Percentiles rank a stretch among this genome's conserved stretches.
Conservation (phyloP, 1,284 basidiomycete genomes). For the Apiotrichum gracile region DNA sequence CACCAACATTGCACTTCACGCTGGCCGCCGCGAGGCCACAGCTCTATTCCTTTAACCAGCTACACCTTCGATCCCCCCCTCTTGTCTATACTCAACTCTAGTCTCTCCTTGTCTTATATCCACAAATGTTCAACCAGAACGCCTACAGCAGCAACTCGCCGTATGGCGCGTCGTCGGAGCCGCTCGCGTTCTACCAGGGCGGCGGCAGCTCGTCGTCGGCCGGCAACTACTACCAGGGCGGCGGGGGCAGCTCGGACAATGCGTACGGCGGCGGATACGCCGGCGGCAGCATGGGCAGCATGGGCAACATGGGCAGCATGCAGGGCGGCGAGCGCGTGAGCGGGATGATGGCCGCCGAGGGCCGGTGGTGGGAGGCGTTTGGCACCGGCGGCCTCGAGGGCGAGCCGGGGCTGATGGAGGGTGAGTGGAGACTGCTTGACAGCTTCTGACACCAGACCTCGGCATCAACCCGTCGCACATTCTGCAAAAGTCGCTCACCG, state of each 20-base stretch:
- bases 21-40: too few species aligned
- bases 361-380: slow-evolving; percentile 90
- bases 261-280: slow-evolving; percentile 1
- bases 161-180: slow-evolving; percentile 21
- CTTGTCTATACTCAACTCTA: background rate
- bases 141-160: slow-evolving; percentile 17
- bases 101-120: background rate
- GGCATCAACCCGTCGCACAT: slow-evolving; percentile 98
- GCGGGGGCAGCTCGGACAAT: background rate
- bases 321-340: slow-evolving; percentile 44
- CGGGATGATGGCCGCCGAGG: slow-evolving; percentile 64
- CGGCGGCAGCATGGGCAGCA: too few species aligned
- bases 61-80: background rate
- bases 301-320: slow-evolving; percentile 14
- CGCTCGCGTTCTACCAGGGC: slow-evolving; percentile 41
- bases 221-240: slow-evolving; percentile 2
- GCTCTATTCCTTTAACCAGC: background rate
- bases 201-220: slow-evolving; percentile 4
- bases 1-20: too few species aligned
- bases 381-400: slow-evolving; percentile 93
- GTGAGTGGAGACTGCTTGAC: slow-evolving; percentile 50
- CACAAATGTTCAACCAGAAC: slow-evolving; percentile 22
- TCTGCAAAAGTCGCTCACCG: slow-evolving; percentile 85
- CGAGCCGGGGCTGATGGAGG: slow-evolving; percentile 86
- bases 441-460: slow-evolving; percentile 59